Evolutionary conservation across 805 yeast genomes (phyloP), one percentile per base, ranked within the genome.

Genomic region (Wickerhamiella sorbophila): DNA sequence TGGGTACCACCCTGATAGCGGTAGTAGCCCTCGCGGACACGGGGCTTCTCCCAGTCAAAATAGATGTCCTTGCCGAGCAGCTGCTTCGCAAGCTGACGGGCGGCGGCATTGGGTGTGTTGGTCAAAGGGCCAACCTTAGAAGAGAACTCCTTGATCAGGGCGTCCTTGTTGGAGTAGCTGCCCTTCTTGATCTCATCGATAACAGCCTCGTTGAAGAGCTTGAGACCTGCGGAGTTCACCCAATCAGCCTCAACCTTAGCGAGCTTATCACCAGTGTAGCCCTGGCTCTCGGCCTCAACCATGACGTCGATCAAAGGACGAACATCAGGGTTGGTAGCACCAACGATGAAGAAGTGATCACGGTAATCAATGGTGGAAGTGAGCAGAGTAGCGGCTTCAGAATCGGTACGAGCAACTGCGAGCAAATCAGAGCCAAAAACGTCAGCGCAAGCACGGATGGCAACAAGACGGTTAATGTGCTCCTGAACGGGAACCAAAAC

Each of bases 401-500:
- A 84, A 64, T 88, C 97, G 31, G 96, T 86, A 69, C 97, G 78
- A 40, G 96, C 96, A 56, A 88, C 93, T 50, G 79, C 74, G 49
- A 88, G 66, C 58, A 88, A 71, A 58, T 86, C 86, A 35, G 86
- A 74, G 40, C 94, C 91, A 66, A 84, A 76, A 48, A 87, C 81
- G 65, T 88, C 97, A 38, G 96, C 95, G 56, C 93, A 77, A 48
- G 94, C 85, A 65, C 97, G 79, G 56, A 88, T 83, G 39, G 96
- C 93, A 50, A 85, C 79, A 61, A 88, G 71, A 63, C 97, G 77
- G 69, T 84, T 86, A 65, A 88, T 83, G 66, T 88, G 97, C 69
- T 88, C 97, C 66, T 86, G 95, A 46, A 86, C 91, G 49, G 97
- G 97, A 48, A 88, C 95, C 53, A 88, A 75, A 41, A 91, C 96